Conservation (phyloP, 371 early-diverging fungal species). For the Vairimorpha necatrix region DNA sequence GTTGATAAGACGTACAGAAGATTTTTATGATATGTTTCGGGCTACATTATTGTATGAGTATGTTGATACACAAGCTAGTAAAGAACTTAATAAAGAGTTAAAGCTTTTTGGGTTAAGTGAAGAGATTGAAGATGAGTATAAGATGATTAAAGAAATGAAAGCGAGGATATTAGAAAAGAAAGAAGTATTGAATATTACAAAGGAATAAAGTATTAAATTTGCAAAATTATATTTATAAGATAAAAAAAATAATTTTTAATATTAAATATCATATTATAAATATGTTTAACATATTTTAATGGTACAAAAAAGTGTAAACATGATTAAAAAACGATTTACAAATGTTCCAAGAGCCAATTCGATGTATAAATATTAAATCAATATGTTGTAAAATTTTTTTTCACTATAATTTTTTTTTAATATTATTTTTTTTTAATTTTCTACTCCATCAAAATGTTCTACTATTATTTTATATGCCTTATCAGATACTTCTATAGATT, state of each 20-base stretch:
- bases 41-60: not conserved
- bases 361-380: not conserved
- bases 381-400: no score
- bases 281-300: not conserved
- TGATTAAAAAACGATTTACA: not conserved
- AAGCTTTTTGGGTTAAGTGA: not conserved
- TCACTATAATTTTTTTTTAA: no score
- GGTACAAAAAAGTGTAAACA: not conserved
- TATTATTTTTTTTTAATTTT: constrained; percentile 27
- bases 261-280: not conserved
- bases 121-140: not conserved
- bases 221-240: no score
- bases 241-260: no score
- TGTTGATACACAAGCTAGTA: not conserved
- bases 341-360: not conserved
- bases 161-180: not conserved
- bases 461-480: constrained; percentile 61
- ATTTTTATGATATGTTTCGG: constrained; percentile 50
- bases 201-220: not conserved
- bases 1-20: constrained; percentile 55
- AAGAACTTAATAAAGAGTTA: not conserved
- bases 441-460: constrained; percentile 58
- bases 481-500: constrained; percentile 23
- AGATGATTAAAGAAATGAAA: constrained; percentile 6
- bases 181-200: not conserved